These are phyloP conservation scores for Pythium apleroticum DNA, from an alignment of 352 stramenopile genomes.

Conservation along the genomic window DNA sequence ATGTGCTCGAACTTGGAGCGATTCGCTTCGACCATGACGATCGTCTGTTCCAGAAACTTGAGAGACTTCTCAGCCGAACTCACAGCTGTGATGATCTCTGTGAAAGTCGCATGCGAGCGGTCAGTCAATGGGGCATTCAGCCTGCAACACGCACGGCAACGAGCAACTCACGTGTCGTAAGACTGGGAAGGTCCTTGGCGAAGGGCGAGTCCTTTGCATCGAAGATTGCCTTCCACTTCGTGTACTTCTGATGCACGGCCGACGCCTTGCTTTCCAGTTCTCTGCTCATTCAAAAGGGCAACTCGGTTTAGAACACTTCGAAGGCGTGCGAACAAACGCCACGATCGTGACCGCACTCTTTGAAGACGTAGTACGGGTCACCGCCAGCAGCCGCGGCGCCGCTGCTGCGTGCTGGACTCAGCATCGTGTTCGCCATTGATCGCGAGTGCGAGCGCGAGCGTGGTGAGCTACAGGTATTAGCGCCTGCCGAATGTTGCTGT, in stretches of 20 bases:
- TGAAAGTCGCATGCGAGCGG: not conserved
- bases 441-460: not conserved
- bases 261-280: constrained; percentile 79
- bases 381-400: constrained; percentile 39
- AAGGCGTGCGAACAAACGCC: not conserved
- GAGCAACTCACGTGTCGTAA: constrained; percentile 47
- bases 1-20: constrained; percentile 83
- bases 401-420: constrained; percentile 1
- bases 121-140: too few relatives aligned
- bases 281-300: constrained; percentile 25
- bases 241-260: constrained; percentile 63
- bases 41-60: constrained; percentile 82
- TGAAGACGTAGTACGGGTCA: constrained; percentile 85
- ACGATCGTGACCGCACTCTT: constrained; percentile 69
- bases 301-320: not conserved
- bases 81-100: constrained; percentile 62
- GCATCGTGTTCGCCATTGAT: constrained; percentile 10
- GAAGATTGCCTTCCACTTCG: constrained; percentile 61
- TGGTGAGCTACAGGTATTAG: not conserved
- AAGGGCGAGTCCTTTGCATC: constrained; percentile 43
- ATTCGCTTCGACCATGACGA: constrained; percentile 81
- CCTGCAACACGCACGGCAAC: too few relatives aligned
- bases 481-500: not conserved
- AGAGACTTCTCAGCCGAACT: constrained; percentile 66
- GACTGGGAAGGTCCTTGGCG: constrained; percentile 49